phyloP scores from a whole-genome alignment of 192 early-diverging fungal species.

The Umbelopsis sp. region DNA sequence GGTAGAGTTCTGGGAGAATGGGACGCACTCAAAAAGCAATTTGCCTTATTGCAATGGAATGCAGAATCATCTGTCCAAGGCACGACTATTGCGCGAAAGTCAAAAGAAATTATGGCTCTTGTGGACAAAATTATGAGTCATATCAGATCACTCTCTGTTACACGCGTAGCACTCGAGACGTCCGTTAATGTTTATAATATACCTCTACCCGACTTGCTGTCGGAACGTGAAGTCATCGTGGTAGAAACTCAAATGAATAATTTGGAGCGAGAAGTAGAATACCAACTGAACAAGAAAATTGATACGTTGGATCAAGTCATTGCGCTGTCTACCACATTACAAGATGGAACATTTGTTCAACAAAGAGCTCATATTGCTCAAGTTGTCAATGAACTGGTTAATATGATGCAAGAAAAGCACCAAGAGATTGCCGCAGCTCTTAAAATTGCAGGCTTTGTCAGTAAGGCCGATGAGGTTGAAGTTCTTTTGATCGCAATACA shows the following conservation, averaged over 20 bases:
- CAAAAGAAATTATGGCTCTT: conserved; percentile 30
- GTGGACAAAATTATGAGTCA: conserved; percentile 35
- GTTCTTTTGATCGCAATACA: conserved; percentile 40
- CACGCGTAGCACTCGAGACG: not conserved
- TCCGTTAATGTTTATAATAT: not conserved
- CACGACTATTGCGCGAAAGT: conserved; percentile 33
- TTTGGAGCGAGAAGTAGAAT: conserved; percentile 36
- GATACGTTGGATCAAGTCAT: conserved; percentile 39
- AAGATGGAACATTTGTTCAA: conserved; percentile 31
- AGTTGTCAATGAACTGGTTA: conserved; percentile 33
- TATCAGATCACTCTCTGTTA: not conserved
- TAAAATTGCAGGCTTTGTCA: conserved; percentile 42
- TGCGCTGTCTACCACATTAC: not conserved
- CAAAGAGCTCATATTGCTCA: conserved; percentile 44
- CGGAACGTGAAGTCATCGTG: conserved; percentile 29
- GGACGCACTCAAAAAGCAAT: conserved; percentile 32
- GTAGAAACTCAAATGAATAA: conserved; percentile 32
- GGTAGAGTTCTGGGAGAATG: conserved; percentile 36
- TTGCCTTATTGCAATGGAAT: conserved; percentile 15
- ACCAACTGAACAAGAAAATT: conserved; percentile 34
- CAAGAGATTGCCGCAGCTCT: conserved; percentile 38
- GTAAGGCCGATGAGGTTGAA: conserved; percentile 44
- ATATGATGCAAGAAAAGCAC: conserved; percentile 42
- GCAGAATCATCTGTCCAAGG: conserved; percentile 21
- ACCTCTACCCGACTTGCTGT: conserved; percentile 29